Conservation (phyloP, 2,329 filamentous ascomycete genomes). For the Davidsoniella neocaledoniae region DNA sequence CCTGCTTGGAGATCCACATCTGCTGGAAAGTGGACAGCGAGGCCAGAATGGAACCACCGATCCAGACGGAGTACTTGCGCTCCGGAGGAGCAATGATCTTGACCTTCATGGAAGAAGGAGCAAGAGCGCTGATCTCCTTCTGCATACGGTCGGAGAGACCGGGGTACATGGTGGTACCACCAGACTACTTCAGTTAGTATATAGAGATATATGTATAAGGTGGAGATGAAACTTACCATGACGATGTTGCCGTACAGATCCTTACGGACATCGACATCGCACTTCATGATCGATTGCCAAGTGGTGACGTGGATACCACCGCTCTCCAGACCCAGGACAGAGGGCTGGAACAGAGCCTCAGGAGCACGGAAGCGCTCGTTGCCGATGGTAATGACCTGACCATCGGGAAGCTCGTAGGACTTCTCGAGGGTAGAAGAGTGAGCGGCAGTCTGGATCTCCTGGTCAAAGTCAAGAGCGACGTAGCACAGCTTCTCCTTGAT, state of each 20-base stretch:
- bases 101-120: conserved; percentile 99
- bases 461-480: conserved; percentile 98
- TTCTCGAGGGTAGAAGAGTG: conserved; percentile 99
- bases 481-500: conserved; percentile 99
- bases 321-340: conserved; percentile 92
- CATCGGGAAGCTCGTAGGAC: conserved; percentile 99
- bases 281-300: conserved; percentile 99
- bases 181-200: conserved; percentile 48
- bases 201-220: neutral
- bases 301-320: conserved; percentile 99
- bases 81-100: conserved; percentile 99
- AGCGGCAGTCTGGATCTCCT: conserved; percentile 99
- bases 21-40: conserved; percentile 99
- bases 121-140: conserved; percentile 99
- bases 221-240: conserved; percentile 56
- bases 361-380: conserved; percentile 99
- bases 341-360: conserved; percentile 98
- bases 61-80: conserved; percentile 99
- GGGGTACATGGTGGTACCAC: conserved; percentile 99
- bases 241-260: conserved; percentile 99
- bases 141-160: conserved; percentile 99
- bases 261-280: conserved; percentile 99
- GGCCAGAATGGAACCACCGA: conserved; percentile 99
- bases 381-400: conserved; percentile 98
- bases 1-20: conserved; percentile 99